Evolutionary conservation across 192 early-diverging fungal genomes (phyloP).

Genomic region (Diversispora epigaea): DNA sequence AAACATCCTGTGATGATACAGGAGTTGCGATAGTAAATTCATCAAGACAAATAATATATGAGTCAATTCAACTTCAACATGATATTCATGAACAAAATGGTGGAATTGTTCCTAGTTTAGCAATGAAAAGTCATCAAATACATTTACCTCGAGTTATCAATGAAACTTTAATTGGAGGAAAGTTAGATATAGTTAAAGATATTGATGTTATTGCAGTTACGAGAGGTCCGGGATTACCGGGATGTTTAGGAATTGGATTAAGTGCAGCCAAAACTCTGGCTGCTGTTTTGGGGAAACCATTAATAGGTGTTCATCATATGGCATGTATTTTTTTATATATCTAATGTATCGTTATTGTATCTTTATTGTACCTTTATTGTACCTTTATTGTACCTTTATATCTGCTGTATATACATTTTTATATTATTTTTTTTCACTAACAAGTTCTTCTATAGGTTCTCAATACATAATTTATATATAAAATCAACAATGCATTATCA

Average conservation of each 20-base stretch:
- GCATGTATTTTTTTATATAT: constrained; percentile 25
- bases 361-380: too few relatives aligned
- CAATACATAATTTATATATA: too few relatives aligned
- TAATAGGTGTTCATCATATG: constrained; percentile 83
- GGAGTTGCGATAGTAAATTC: constrained; percentile 70
- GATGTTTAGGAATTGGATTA: constrained; percentile 66
- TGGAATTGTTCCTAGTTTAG: constrained; percentile 72
- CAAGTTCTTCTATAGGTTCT: too few relatives aligned
- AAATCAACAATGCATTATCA: too few relatives aligned
- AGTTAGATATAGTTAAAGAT: constrained; percentile 46
- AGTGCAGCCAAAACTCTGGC: constrained; percentile 74
- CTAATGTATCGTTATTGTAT: too few relatives aligned
- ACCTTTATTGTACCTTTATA: too few relatives aligned
- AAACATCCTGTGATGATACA: constrained; percentile 82
- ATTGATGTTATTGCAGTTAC: constrained; percentile 77
- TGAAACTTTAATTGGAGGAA: constrained; percentile 58
- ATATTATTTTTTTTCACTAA: not conserved
- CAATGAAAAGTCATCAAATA: constrained; percentile 63
- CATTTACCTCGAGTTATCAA: constrained; percentile 63
- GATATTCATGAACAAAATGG: constrained; percentile 68
- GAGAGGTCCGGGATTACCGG: constrained; percentile 70
- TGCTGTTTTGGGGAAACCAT: constrained; percentile 61
- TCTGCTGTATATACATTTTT: not conserved
- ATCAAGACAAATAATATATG: constrained; percentile 61
- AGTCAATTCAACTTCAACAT: constrained; percentile 64